Conservation (phyloP, 495 filamentous ascomycete species). For the Tuber magnatum region DNA sequence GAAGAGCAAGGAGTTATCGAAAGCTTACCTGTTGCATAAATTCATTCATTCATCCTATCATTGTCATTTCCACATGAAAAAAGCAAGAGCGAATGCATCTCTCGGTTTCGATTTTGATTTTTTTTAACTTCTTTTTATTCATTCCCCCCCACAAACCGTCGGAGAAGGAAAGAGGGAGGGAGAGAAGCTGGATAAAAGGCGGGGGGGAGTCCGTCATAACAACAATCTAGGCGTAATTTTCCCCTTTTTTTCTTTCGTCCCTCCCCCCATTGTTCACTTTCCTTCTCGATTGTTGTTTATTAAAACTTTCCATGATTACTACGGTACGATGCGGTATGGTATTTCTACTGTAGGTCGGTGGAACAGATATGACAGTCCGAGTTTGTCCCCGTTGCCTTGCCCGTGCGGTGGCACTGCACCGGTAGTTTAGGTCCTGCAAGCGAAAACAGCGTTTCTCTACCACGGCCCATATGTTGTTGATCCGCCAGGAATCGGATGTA, state of each 20-base stretch:
- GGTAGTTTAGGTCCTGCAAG: neutral
- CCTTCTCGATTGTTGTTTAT: neutral
- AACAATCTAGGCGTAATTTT: neutral
- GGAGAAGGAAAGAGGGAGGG: neutral
- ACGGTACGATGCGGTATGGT: neutral
- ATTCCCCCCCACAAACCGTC: neutral
- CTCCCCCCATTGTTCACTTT: neutral
- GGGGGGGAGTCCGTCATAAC: neutral
- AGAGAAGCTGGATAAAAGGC: neutral
- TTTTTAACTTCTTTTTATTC: neutral
- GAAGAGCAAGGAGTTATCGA: constrained; percentile 85
- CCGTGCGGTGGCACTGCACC: neutral
- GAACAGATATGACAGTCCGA: neutral
- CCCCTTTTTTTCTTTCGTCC: neutral
- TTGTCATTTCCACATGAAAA: neutral
- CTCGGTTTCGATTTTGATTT: no score
- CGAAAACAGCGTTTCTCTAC: neutral
- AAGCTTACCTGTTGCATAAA: constrained; percentile 63
- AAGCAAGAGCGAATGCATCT: neutral
- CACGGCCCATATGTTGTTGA: neutral
- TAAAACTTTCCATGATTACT: neutral
- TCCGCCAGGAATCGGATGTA: neutral
- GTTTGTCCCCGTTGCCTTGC: neutral
- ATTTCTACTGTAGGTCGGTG: neutral
- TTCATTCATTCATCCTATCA: neutral